Evolutionary conservation across 768 basidiomycete species (phyloP), one percentile per base, ranked within the genome.

Genomic region (Rubroboletus satanas): DNA sequence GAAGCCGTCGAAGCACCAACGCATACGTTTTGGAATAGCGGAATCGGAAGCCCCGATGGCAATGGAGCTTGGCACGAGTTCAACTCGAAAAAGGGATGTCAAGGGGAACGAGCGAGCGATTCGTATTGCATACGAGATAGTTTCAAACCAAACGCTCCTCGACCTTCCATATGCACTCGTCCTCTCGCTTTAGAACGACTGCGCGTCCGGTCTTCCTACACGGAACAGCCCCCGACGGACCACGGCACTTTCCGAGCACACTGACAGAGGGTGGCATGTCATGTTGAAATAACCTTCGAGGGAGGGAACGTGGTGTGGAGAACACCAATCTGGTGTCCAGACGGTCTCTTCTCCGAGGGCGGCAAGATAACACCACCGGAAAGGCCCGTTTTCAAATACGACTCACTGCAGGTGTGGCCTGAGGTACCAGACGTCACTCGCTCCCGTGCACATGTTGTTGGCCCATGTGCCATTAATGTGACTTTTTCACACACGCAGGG

Each of bases 271-370:
- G 44, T 38, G 49, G 48, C 43, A 36, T 50, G 52, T 32, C 48
- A 31, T 45, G 62, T 42, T 59, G 57, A 64, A 68, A 62, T 62
- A 64, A 59, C 64, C 69, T 68, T 68, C 49, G 48, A 58, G 64
- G 61, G 66, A 65, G 56, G 62, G 60, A 71, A 68, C 67, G 67
- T 68, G 69, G 58, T 59, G 62, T 69, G 64, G 62, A 68, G 62
- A 59, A 52, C 49, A 55, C 45, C 55, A 51, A 58, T 58, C 44
- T 47, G 31, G 45, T 53, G 12, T 36, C 14, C 37, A 31, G 52
- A 39, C 49, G 45, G 47, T 54, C 17, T 33, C 36, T 28, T 51
- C 14, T 47, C 29, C 23, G 23, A 26, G 23, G 54, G 60, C 53
- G 56, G 59, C 43, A 55, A 62, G 58, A 61, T 67, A 65, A 65